These are phyloP conservation scores for Lichenothelia convexa DNA, from an alignment of 495 filamentous ascomycete genomes.

Conservation along the genomic window DNA sequence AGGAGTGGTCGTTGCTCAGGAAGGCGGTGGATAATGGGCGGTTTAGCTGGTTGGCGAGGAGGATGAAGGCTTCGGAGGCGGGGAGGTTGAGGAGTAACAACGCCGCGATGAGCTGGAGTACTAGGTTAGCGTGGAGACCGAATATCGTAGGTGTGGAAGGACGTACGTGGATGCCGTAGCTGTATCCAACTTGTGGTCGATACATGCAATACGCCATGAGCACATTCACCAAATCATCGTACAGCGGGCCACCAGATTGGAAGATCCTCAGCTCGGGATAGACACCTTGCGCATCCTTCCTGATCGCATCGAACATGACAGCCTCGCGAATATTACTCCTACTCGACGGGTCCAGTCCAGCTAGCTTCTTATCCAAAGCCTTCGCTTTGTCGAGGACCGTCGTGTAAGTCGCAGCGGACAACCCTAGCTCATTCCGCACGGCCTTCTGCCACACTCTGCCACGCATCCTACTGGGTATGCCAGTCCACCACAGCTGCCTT, in stretches of 20 bases:
- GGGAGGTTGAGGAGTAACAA: slow-evolving; percentile 73
- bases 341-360: slow-evolving; percentile 7
- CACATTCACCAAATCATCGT: slow-evolving; percentile 59
- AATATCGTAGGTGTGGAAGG: no score
- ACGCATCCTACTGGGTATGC: slow-evolving; percentile 59
- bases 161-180: slow-evolving; percentile 70
- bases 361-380: slow-evolving; percentile 37
- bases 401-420: slow-evolving; percentile 57
- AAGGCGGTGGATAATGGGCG: slow-evolving; percentile 77
- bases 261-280: slow-evolving; percentile 78
- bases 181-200: slow-evolving; percentile 79
- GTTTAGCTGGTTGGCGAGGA: slow-evolving; percentile 78
- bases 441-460: slow-evolving; percentile 75
- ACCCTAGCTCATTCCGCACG: slow-evolving; percentile 72
- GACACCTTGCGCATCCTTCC: slow-evolving; percentile 46
- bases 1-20: slow-evolving; percentile 55
- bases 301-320: slow-evolving; percentile 53
- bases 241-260: slow-evolving; percentile 49
- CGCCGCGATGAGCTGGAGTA: slow-evolving; percentile 53
- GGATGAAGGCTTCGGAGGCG: slow-evolving; percentile 54
- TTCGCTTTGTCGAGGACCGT: slow-evolving; percentile 61
- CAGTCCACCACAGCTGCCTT: slow-evolving; percentile 86
- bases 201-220: slow-evolving; percentile 86
- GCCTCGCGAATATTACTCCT: slow-evolving; percentile 27
- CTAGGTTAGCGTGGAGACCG: slow-evolving; percentile 12